Conservation (phyloP, 805 yeast species). For the Groenewaldozyma salmanticensis region DNA sequence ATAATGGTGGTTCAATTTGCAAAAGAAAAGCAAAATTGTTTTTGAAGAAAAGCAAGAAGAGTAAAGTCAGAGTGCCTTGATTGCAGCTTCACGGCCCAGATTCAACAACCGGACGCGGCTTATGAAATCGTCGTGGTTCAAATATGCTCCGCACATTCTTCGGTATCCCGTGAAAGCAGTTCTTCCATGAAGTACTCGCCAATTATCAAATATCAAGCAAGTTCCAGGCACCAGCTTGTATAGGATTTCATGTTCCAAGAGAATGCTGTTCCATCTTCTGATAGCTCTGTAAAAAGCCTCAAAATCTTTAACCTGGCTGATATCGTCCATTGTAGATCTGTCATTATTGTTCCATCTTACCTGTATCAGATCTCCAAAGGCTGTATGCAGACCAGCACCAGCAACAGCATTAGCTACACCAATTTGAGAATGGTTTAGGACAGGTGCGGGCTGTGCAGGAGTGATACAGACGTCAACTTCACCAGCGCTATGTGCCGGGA, state of each 20-base stretch:
- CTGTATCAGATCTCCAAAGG: slow-evolving; percentile 50
- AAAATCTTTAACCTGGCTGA: no score
- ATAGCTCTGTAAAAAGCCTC: slow-evolving; percentile 54
- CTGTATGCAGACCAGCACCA: slow-evolving; percentile 31
- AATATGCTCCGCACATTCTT: slow-evolving; percentile 65
- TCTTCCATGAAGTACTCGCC: slow-evolving; percentile 64
- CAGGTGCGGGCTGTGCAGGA: slow-evolving; percentile 47
- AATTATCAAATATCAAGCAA: slow-evolving; percentile 58
- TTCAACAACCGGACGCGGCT: slow-evolving; percentile 37
- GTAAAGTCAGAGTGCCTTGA: slow-evolving; percentile 21
- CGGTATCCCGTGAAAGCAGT: slow-evolving; percentile 57
- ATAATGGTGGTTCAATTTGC: no score
- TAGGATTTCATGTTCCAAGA: slow-evolving; percentile 44
- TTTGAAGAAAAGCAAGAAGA: no score
- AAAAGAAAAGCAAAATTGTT: no score
- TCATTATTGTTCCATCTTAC: slow-evolving; percentile 67
- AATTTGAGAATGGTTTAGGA: no score
- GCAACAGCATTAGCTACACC: no score
- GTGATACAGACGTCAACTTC: slow-evolving; percentile 53
- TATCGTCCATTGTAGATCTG: slow-evolving; percentile 50
- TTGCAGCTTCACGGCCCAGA: slow-evolving; percentile 38
- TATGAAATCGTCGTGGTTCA: slow-evolving; percentile 57
- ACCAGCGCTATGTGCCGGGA: slow-evolving; percentile 72
- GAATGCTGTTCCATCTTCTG: slow-evolving; percentile 44
- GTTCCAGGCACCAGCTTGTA: slow-evolving; percentile 55